phyloP scores from a whole-genome alignment of 2,329 filamentous ascomycete species.

The Diaporthe vexans region DNA sequence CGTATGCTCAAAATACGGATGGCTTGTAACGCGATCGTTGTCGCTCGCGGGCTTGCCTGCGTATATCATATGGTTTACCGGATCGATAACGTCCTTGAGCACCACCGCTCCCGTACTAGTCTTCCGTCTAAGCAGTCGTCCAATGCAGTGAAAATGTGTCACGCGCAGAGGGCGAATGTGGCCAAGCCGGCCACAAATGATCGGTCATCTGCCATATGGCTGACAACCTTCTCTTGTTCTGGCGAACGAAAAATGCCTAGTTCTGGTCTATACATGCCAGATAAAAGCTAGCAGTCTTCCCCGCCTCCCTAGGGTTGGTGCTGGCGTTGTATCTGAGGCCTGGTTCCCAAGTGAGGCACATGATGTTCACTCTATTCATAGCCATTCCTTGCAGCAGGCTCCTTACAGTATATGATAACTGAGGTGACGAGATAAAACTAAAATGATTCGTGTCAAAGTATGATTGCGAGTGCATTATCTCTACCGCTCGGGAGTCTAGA shows the following conservation, averaged over 20 bases:
- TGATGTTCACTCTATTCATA: not conserved
- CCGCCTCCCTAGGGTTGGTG: not conserved
- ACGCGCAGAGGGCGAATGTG: slow-evolving; percentile 87
- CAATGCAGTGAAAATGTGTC: slow-evolving; percentile 96
- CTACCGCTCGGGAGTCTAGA: not conserved
- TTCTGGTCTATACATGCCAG: not conserved
- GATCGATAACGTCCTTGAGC: slow-evolving; percentile 78
- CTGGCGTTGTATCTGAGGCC: not conserved
- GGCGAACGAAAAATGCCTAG: not conserved
- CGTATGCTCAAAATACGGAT: not conserved
- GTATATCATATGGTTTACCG: slow-evolving; percentile 84
- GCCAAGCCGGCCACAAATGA: slow-evolving; percentile 74
- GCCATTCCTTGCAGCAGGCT: not conserved
- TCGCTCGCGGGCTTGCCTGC: slow-evolving; percentile 66
- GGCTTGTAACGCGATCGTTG: not conserved
- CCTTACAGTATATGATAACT: not conserved
- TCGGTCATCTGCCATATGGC: no score
- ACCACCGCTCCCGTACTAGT: slow-evolving; percentile 74
- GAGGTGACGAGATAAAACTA: not conserved
- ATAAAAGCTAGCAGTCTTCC: not conserved
- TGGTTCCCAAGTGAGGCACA: not conserved
- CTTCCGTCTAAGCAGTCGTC: slow-evolving; percentile 75
- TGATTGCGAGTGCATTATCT: not conserved
- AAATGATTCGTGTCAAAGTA: not conserved
- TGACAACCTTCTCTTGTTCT: slow-evolving; percentile 56